phyloP scores from a whole-genome alignment of 208 protist genomes.

The Leishmania major region DNA sequence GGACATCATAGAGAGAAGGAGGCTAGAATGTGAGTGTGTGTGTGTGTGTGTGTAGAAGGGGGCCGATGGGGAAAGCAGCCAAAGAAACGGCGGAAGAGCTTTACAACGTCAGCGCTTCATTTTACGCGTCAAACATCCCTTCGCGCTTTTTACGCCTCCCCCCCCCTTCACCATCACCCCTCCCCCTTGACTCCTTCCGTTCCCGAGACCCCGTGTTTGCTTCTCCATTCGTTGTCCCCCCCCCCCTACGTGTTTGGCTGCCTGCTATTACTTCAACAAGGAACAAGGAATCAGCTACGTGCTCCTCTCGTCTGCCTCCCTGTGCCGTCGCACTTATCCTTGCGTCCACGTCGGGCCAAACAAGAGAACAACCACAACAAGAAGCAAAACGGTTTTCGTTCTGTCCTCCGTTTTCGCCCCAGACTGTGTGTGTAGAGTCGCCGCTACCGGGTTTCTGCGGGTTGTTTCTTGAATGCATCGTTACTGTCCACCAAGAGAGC shows the following conservation, averaged over 20 bases:
- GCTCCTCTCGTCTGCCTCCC: not conserved
- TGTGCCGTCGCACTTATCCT: no score
- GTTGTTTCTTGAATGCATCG: not conserved
- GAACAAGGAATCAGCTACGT: not conserved
- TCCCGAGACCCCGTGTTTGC: not conserved
- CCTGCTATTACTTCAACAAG: not conserved
- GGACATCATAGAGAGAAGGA: not conserved
- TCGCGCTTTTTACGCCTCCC: not conserved
- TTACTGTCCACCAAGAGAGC: not conserved
- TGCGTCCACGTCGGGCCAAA: not conserved
- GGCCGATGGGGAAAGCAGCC: not conserved
- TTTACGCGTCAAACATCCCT: not conserved
- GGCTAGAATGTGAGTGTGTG: not conserved
- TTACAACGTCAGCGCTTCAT: not conserved
- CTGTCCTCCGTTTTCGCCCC: not conserved
- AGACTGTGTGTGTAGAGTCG: not conserved
- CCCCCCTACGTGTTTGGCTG: not conserved
- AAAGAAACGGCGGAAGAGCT: not conserved
- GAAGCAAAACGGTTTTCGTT: not conserved
- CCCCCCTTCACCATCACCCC: not conserved
- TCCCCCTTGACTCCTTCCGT: not conserved
- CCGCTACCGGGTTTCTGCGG: not conserved
- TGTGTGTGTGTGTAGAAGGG: not conserved
- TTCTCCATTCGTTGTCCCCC: not conserved
- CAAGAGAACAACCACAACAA: not conserved